Percentiles rank a stretch among this genome's conserved stretches.
Evolutionary conservation across 2,329 filamentous ascomycete genomes (phyloP).

Genomic region (Diaporthe vexans): DNA sequence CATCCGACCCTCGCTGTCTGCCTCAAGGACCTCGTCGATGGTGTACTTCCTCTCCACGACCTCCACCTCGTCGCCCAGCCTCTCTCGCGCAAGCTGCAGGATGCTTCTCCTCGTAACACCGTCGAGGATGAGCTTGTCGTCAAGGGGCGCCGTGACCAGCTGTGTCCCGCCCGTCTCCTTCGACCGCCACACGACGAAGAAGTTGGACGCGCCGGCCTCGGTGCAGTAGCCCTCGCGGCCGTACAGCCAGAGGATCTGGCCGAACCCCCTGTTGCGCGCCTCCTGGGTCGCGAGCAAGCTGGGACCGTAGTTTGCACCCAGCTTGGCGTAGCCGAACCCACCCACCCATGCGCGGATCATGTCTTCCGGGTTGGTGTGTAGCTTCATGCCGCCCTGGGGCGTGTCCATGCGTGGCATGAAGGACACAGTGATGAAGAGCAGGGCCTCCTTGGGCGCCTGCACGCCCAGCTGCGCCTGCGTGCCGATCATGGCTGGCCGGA

Average conservation of each 20-base stretch:
- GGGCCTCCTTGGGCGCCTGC: conserved; percentile 82
- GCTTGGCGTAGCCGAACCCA: conserved; percentile 91
- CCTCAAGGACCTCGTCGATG: conserved; percentile 82
- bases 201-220: conserved; percentile 92
- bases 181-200: conserved; percentile 85
- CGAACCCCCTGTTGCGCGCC: conserved; percentile 79
- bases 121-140: conserved; percentile 86
- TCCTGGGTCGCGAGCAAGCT: conserved; percentile 83
- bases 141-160: conserved; percentile 86
- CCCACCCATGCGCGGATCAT: conserved; percentile 93
- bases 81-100: conserved; percentile 77
- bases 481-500: conserved; percentile 89
- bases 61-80: conserved; percentile 72
- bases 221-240: conserved; percentile 83
- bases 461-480: conserved; percentile 86
- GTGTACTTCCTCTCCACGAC: conserved; percentile 87
- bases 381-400: conserved; percentile 72
- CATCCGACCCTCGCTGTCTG: conserved; percentile 80
- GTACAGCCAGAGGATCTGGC: conserved; percentile 96
- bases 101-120: conserved; percentile 89
- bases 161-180: conserved; percentile 72
- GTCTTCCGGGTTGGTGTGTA: conserved; percentile 84
- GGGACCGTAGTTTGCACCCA: conserved; percentile 95
- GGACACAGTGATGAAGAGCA: conserved; percentile 85
- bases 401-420: conserved; percentile 72